A percentile compares a stretch with the other conserved stretches of the same genome.
These are phyloP conservation scores for Astrothelium subdiscretum DNA, from an alignment of 495 filamentous ascomycete genomes.

Conservation along the genomic window DNA sequence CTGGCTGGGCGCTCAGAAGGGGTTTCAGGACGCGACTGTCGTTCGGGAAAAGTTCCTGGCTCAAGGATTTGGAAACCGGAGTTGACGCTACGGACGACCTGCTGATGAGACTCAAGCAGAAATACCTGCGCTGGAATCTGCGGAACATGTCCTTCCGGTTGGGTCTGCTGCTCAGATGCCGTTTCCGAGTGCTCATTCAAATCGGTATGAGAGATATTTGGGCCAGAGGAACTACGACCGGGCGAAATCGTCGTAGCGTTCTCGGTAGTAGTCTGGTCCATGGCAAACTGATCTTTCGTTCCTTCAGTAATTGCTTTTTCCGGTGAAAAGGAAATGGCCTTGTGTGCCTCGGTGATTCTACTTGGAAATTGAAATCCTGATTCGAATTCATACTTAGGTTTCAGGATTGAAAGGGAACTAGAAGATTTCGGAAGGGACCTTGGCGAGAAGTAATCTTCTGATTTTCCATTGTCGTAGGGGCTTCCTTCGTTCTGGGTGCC, in stretches of 20 bases:
- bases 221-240: not conserved
- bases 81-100: slow-evolving; percentile 45
- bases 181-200: slow-evolving; percentile 19
- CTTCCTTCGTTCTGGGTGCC: slow-evolving; percentile 8
- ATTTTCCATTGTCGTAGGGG: not conserved
- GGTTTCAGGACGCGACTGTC: not conserved
- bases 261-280: not conserved
- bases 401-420: not conserved
- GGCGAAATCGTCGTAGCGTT: not conserved
- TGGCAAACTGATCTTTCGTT: not conserved
- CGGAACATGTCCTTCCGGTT: not conserved
- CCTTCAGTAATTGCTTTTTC: not conserved
- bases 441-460: not conserved
- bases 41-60: slow-evolving; percentile 36
- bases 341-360: not conserved
- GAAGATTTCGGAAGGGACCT: not conserved
- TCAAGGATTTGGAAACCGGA: slow-evolving; percentile 50
- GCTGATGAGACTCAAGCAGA: slow-evolving; percentile 19
- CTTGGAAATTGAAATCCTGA: not conserved
- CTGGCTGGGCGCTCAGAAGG: not conserved
- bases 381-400: not conserved
- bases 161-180: slow-evolving; percentile 23
- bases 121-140: not conserved
- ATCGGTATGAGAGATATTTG: not conserved
- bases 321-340: not conserved